Evolutionary conservation across 2,329 filamentous ascomycete genomes (phyloP).

Genomic region (Lanzia echinophila): DNA sequence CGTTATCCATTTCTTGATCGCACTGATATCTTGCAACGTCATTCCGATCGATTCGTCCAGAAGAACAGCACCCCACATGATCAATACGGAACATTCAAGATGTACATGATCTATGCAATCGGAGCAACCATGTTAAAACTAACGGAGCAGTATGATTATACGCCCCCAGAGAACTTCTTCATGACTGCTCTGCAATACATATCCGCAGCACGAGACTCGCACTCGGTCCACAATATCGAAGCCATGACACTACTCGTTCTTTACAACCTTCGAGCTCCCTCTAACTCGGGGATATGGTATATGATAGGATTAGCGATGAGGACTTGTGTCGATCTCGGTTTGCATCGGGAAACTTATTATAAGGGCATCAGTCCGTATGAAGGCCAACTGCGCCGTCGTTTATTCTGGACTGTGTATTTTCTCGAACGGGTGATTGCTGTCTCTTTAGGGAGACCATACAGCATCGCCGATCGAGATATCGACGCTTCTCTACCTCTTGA

Average conservation of each 20-base stretch:
- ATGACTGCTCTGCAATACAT: slow-evolving; percentile 43
- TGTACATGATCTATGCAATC: slow-evolving; percentile 47
- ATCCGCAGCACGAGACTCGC: slow-evolving; percentile 40
- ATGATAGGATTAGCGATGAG: slow-evolving; percentile 48
- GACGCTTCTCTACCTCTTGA: slow-evolving; percentile 42
- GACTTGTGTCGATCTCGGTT: slow-evolving; percentile 44
- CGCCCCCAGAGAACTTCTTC: slow-evolving; percentile 39
- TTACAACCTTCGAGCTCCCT: slow-evolving; percentile 44
- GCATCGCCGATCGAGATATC: slow-evolving; percentile 44
- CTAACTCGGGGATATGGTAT: slow-evolving; percentile 46
- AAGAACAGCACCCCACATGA: slow-evolving; percentile 34
- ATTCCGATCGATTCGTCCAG: slow-evolving; percentile 34
- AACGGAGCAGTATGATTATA: slow-evolving; percentile 40
- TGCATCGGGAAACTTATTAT: slow-evolving; percentile 43
- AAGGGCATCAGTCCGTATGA: slow-evolving; percentile 35
- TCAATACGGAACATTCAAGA: slow-evolving; percentile 43
- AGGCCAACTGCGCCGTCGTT: slow-evolving; percentile 39
- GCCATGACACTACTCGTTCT: slow-evolving; percentile 44
- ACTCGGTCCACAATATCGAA: slow-evolving; percentile 45
- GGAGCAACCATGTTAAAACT: slow-evolving; percentile 42
- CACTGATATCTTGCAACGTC: slow-evolving; percentile 38
- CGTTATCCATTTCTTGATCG: slow-evolving; percentile 45
- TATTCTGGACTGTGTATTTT: slow-evolving; percentile 48
- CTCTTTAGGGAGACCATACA: slow-evolving; percentile 44
- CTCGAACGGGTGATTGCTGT: slow-evolving; percentile 44